These are phyloP conservation scores for Planoprotostelium fungivorum DNA, from an alignment of 78 protist species.

Conservation along the genomic window DNA sequence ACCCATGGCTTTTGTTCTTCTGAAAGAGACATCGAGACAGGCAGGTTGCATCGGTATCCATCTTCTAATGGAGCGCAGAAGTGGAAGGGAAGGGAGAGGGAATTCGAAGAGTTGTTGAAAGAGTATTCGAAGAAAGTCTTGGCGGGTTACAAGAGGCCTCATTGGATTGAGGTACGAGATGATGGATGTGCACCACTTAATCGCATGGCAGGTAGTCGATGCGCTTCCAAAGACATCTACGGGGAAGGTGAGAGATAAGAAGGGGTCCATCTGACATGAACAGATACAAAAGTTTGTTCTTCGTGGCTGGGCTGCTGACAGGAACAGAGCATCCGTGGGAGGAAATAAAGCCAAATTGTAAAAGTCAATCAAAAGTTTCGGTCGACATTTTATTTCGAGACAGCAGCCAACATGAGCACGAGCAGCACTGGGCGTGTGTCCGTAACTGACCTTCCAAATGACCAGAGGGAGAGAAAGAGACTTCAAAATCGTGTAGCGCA, in stretches of 20 bases:
- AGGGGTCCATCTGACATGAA: background rate
- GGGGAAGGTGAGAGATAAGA: background rate
- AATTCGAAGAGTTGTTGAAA: background rate
- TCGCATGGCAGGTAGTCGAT: background rate
- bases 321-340: no score
- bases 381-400: no score
- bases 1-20: background rate
- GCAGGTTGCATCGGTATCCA: background rate
- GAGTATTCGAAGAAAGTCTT: background rate
- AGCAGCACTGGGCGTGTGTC: no score
- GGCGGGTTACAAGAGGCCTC: background rate
- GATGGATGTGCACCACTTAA: background rate
- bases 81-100: background rate
- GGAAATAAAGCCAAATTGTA: no score
- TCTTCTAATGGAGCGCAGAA: background rate
- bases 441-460: no score
- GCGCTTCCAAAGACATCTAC: background rate
- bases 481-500: background rate
- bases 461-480: background rate
- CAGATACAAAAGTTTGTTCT: background rate
- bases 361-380: no score
- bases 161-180: background rate
- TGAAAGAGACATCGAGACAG: background rate
- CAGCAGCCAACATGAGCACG: no score
- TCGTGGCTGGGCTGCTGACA: background rate